Conservation (phyloP, 139 green algal genomes). For the Gonium pectorale region DNA sequence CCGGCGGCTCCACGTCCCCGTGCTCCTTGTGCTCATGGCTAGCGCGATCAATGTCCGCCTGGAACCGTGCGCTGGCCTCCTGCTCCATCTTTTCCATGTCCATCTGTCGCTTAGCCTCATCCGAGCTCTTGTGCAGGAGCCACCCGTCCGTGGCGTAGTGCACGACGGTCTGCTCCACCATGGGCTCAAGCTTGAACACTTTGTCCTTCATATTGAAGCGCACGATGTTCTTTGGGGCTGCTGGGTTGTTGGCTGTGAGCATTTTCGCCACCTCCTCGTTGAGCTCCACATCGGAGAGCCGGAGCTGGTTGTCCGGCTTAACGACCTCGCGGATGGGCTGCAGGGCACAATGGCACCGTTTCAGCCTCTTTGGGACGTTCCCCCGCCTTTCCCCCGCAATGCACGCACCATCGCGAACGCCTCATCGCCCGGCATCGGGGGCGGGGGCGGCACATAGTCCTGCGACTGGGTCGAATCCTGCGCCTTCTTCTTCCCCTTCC, state of each 20-base stretch:
- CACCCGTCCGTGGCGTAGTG: slow-evolving; percentile 87
- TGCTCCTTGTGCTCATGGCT: slow-evolving; percentile 54
- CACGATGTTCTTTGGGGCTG: slow-evolving; percentile 79
- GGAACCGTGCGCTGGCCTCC: slow-evolving; percentile 59
- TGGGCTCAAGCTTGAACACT: slow-evolving; percentile 77
- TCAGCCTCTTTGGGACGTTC: too few species aligned
- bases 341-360: too few species aligned
- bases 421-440: slow-evolving; percentile 69
- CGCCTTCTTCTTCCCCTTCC: slow-evolving; percentile 59
- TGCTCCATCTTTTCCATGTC: slow-evolving; percentile 81
- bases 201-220: slow-evolving; percentile 85
- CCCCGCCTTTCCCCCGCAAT: too few species aligned
- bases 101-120: slow-evolving; percentile 86
- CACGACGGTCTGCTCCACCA: slow-evolving; percentile 87
- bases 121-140: slow-evolving; percentile 81
- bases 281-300: slow-evolving; percentile 82
- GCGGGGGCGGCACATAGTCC: slow-evolving; percentile 61
- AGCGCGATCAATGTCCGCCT: slow-evolving; percentile 60
- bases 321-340: slow-evolving; percentile 83
- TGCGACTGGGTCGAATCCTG: slow-evolving; percentile 36
- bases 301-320: slow-evolving; percentile 81
- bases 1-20: slow-evolving; percentile 57
- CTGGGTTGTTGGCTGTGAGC: slow-evolving; percentile 90
- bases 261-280: slow-evolving; percentile 88
- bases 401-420: slow-evolving; percentile 67